These are phyloP conservation scores for Fusarium ambrosium DNA, from an alignment of 2,329 filamentous ascomycete genomes.

Conservation along the genomic window DNA sequence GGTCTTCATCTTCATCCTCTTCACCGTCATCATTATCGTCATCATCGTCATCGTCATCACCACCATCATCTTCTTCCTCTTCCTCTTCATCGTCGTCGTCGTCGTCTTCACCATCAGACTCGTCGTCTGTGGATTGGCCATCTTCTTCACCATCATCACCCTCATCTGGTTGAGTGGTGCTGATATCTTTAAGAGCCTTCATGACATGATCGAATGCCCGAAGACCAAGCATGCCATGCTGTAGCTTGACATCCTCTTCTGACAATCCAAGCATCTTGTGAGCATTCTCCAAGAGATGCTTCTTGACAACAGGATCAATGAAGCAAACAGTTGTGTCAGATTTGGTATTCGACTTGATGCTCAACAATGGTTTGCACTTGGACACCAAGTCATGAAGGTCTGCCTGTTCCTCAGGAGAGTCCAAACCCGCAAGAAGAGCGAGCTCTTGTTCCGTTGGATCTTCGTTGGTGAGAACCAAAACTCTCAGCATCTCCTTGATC, in stretches of 20 bases:
- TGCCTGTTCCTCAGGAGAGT: slow-evolving; percentile 49
- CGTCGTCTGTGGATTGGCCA: slow-evolving; percentile 24
- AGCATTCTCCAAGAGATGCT: slow-evolving; percentile 56
- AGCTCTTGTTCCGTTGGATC: slow-evolving; percentile 57
- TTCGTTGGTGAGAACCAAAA: slow-evolving; percentile 57
- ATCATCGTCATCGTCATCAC: slow-evolving; percentile 20
- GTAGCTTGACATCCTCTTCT: slow-evolving; percentile 55
- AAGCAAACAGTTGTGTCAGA: slow-evolving; percentile 29
- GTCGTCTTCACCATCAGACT: slow-evolving; percentile 16
- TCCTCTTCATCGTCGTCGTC: slow-evolving; percentile 18
- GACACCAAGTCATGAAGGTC: slow-evolving; percentile 54
- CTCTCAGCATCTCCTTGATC: slow-evolving; percentile 58
- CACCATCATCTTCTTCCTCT: slow-evolving; percentile 23
- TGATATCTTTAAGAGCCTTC: slow-evolving; percentile 51
- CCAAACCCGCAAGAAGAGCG: slow-evolving; percentile 53
- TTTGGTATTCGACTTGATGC: slow-evolving; percentile 42
- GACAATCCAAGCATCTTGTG: slow-evolving; percentile 51
- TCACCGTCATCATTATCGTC: slow-evolving; percentile 20
- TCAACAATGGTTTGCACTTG: slow-evolving; percentile 56
- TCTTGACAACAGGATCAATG: slow-evolving; percentile 50
- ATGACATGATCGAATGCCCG: slow-evolving; percentile 55
- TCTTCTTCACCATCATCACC: slow-evolving; percentile 2
- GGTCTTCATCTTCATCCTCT: slow-evolving; percentile 37
- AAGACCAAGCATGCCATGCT: slow-evolving; percentile 58
- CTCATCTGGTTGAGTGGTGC: slow-evolving; percentile 37